Percentiles rank a stretch among this genome's conserved stretches.
Evolutionary conservation across 1,284 basidiomycete species (phyloP).

Genomic region (Pholiota adiposa): DNA sequence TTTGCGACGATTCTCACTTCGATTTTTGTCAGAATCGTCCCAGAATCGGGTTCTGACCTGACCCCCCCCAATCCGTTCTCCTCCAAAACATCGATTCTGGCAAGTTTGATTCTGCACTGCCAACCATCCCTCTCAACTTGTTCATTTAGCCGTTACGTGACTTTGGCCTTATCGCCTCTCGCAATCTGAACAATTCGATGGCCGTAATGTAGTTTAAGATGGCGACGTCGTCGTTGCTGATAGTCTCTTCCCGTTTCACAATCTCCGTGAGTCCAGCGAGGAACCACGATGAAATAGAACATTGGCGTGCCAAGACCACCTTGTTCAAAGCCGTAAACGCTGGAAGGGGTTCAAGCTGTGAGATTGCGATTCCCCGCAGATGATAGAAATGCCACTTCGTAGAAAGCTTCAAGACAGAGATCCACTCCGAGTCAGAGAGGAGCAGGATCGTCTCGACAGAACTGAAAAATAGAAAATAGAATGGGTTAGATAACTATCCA

Average conservation of each 20-base stretch:
- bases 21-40: no score
- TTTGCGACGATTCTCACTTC: no score
- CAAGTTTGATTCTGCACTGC: no score
- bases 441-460: neutral
- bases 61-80: no score
- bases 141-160: no score
- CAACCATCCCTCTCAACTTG: no score
- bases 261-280: slow-evolving; percentile 1
- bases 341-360: neutral
- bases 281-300: slow-evolving; percentile 6
- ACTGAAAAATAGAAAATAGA: no score
- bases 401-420: slow-evolving; percentile 7
- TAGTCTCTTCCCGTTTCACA: neutral
- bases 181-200: neutral
- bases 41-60: no score
- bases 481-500: neutral
- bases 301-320: slow-evolving; percentile 2
- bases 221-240: slow-evolving; percentile 2
- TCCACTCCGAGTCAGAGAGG: slow-evolving; percentile 4
- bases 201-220: neutral
- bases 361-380: slow-evolving; percentile 1
- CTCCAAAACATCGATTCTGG: no score
- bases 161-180: neutral
- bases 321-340: slow-evolving; percentile 8
- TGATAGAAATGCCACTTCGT: slow-evolving; percentile 11